Base-by-base conservation (phyloP, 805 yeast genomes). In the Cyberlindnera mycetangii region DNA sequence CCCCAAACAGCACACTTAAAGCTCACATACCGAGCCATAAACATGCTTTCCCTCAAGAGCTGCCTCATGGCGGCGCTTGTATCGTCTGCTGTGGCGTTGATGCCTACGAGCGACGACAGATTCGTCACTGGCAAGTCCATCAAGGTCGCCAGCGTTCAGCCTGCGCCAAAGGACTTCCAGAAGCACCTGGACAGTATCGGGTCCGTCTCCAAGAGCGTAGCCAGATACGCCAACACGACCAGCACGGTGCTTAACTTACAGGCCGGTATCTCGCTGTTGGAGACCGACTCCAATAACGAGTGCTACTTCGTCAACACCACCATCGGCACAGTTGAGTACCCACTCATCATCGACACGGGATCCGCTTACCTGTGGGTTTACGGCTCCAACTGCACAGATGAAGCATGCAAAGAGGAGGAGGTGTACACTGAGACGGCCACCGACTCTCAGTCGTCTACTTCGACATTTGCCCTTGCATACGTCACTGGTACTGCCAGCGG, bases 361-460 rank as follows among this genome's bases (percentile, higher is more conserved):
- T 78, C 84, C 21, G 79, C 81, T 15, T 74, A 79, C 45, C 58
- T 79, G 2, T 82, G 88, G 88, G 69, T 82, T 4, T 80, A 78
- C 56, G 79, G 77, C 38, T 58, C 68, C 1, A 60, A 71, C 31
- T 81, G 87, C 63, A 59, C 64, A 1, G 69, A 69, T 40, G 47
- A 51, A 9, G 67, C 76, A 1, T 81, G 86, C 52, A 41, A 56
- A 3, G 55, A 55, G 27, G 56, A 65, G 24, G 48, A 54, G 7
- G 47, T 67, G 3, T 68, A 63, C 49, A 61, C 73, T 20, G 37
- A 53, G 1, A 27, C 50, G 17, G 28, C 42, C 15, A 33, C 56
- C 10, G 24, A 57, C 25, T 22, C 25, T 22, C 25, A 22, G 4
- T 44, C 53, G 0, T 41, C 66, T 1, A 48, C 62, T 2, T 46